A percentile compares a stretch with the other conserved stretches of the same genome.
Evolutionary conservation across 2,329 filamentous ascomycete species (phyloP).

Genomic region (Verticillium tricorpus): DNA sequence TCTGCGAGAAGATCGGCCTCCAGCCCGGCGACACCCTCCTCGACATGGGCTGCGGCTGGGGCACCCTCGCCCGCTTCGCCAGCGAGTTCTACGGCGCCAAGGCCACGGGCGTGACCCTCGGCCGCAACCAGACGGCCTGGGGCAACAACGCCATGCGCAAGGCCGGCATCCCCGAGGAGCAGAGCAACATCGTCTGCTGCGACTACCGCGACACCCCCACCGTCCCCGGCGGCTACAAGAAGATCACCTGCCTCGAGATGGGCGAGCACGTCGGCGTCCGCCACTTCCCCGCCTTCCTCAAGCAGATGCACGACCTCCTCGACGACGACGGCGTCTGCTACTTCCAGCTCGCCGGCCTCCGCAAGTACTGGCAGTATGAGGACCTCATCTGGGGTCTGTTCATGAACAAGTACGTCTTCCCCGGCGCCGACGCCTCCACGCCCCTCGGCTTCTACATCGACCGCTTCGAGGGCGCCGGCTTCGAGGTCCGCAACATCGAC

Average conservation of each 20-base stretch:
- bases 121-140: conserved; percentile 85
- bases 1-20: conserved; percentile 82
- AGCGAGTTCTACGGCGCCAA: conserved; percentile 75
- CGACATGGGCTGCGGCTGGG: conserved; percentile 89
- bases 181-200: conserved; percentile 80
- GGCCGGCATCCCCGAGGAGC: conserved; percentile 68
- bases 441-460: not conserved
- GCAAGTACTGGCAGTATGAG: conserved; percentile 86
- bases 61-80: conserved; percentile 80
- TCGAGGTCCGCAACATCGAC: conserved; percentile 58
- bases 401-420: conserved; percentile 77
- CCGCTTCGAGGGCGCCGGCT: conserved; percentile 63
- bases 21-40: conserved; percentile 70
- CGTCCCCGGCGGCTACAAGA: conserved; percentile 22
- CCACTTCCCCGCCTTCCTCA: conserved; percentile 67
- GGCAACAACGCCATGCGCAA: conserved; percentile 76
- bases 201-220: conserved; percentile 88
- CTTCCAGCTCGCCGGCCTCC: conserved; percentile 79
- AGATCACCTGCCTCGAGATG: conserved; percentile 76
- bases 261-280: conserved; percentile 86
- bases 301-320: conserved; percentile 79
- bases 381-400: conserved; percentile 88
- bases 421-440: not conserved
- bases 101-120: conserved; percentile 77
- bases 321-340: conserved; percentile 86